These are phyloP conservation scores for Cladosporium colombiae DNA, from an alignment of 2,329 filamentous ascomycete species.

Conservation along the genomic window DNA sequence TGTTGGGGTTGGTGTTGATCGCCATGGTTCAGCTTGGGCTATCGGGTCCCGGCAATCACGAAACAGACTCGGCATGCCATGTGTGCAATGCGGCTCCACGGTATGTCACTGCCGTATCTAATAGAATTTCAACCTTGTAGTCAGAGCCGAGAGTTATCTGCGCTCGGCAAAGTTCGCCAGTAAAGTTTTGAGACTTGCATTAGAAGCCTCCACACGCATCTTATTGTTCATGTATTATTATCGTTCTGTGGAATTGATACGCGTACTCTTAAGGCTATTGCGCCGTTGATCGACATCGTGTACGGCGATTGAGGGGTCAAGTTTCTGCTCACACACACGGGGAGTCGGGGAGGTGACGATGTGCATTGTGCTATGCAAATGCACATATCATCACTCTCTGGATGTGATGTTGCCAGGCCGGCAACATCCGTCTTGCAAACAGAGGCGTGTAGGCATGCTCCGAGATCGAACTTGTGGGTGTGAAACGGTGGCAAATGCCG, in stretches of 20 bases:
- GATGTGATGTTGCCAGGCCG: background rate
- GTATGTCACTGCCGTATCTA: conserved; percentile 1
- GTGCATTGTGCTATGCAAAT: background rate
- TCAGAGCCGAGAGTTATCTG: conserved; percentile 12
- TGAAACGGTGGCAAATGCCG: background rate
- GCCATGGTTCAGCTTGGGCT: background rate
- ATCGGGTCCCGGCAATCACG: background rate
- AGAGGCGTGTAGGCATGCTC: background rate
- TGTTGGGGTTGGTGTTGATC: background rate
- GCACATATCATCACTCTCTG: background rate
- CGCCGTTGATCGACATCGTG: background rate
- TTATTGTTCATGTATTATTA: background rate
- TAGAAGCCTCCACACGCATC: conserved; percentile 3
- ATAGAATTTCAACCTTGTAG: conserved; percentile 15
- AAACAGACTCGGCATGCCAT: background rate
- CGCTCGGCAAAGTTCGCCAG: conserved; percentile 5
- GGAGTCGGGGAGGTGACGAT: background rate
- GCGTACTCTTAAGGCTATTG: background rate
- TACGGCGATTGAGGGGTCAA: background rate
- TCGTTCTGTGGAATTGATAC: background rate
- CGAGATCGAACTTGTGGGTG: background rate
- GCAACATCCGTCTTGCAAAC: background rate
- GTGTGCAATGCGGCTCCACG: conserved; percentile 1
- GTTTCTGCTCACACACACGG: background rate
- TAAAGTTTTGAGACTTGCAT: conserved; percentile 11